Conservation (phyloP, 208 protist species). For the Acanthamoeba sp. region DNA sequence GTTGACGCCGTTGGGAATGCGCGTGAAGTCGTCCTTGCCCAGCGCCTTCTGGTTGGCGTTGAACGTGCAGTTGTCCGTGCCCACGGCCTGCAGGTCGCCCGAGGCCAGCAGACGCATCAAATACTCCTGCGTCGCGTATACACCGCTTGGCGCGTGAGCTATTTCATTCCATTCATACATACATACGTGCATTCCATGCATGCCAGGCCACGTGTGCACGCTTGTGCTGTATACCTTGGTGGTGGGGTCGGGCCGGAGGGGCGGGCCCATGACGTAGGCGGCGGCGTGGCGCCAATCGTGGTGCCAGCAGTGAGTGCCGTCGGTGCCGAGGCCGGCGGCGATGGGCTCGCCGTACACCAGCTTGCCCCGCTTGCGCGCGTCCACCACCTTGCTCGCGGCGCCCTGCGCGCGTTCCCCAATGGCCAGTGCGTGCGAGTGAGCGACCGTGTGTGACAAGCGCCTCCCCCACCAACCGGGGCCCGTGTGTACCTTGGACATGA, state of each 20-base stretch:
- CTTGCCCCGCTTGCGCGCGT: constrained; percentile 73
- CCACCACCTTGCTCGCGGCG: constrained; percentile 75
- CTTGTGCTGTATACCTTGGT: constrained; percentile 76
- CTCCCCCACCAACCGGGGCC: not conserved
- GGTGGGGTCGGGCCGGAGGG: constrained; percentile 88
- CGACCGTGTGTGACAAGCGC: not conserved
- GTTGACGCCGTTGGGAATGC: constrained; percentile 91
- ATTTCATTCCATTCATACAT: too few relatives aligned
- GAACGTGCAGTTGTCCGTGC: constrained; percentile 88
- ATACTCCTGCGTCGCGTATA: constrained; percentile 40
- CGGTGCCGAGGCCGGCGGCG: constrained; percentile 83
- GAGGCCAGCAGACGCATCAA: constrained; percentile 89
- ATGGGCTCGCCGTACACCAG: constrained; percentile 91
- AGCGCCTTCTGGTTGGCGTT: constrained; percentile 90
- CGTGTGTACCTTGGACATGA: constrained; percentile 83
- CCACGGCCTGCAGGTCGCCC: constrained; percentile 84
- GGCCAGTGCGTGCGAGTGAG: too few relatives aligned
- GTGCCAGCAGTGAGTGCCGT: constrained; percentile 86
- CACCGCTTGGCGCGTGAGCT: too few relatives aligned
- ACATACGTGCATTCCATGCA: too few relatives aligned
- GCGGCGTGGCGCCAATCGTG: constrained; percentile 89
- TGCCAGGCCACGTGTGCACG: too few relatives aligned
- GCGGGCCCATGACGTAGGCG: constrained; percentile 90
- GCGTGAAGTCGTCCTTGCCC: constrained; percentile 90
- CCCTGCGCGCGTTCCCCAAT: constrained; percentile 27